phyloP scores from a whole-genome alignment of 352 stramenopile genomes.

The Pythium folliculosum region DNA sequence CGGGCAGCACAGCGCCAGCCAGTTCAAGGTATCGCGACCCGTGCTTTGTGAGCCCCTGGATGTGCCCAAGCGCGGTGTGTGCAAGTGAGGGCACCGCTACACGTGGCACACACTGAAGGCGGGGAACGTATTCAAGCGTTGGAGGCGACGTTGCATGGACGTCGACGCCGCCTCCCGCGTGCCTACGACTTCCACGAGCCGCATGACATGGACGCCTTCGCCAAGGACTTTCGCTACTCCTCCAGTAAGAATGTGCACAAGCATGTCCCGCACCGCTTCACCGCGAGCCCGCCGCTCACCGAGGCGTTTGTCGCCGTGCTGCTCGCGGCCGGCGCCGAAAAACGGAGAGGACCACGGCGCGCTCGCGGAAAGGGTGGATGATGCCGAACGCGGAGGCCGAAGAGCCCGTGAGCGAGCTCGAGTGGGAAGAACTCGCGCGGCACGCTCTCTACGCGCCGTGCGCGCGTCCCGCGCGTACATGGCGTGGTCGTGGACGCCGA shows the following conservation, averaged over 20 bases:
- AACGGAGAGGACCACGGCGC: slow-evolving; percentile 26
- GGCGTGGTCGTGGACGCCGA: slow-evolving; percentile 45
- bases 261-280: slow-evolving; percentile 41
- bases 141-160: slow-evolving; percentile 41
- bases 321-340: slow-evolving; percentile 32
- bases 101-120: no score
- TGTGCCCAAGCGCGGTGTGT: no score
- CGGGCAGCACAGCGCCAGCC: no score
- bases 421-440: slow-evolving; percentile 70
- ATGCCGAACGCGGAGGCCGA: slow-evolving; percentile 31
- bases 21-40: no score
- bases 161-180: slow-evolving; percentile 81
- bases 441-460: slow-evolving; percentile 50
- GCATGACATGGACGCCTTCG: slow-evolving; percentile 83
- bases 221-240: slow-evolving; percentile 89
- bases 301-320: slow-evolving; percentile 61
- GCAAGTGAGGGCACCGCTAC: no score
- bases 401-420: slow-evolving; percentile 71
- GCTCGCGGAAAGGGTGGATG: slow-evolving; percentile 66
- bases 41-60: no score
- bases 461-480: slow-evolving; percentile 55
- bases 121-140: no score
- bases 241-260: slow-evolving; percentile 85
- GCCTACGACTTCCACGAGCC: slow-evolving; percentile 89
- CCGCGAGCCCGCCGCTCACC: slow-evolving; percentile 35